Evolutionary conservation across 2,329 filamentous ascomycete genomes (phyloP), one percentile per base, ranked within the genome.

Genomic region (Cercospora canescens): DNA sequence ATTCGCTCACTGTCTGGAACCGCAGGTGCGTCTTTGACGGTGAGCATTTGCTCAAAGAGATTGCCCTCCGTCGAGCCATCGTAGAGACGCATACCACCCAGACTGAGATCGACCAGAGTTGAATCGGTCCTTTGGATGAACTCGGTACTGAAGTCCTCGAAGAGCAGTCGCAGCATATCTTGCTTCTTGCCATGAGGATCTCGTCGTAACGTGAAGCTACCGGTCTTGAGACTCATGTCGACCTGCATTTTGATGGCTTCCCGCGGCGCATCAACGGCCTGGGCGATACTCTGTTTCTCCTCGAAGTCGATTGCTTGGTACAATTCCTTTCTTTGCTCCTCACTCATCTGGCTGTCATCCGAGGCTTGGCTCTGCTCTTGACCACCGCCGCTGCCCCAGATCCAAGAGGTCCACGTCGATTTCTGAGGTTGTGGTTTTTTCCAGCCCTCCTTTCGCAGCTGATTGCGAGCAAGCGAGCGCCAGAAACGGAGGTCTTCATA

Each of bases 281-380:
- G 93, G 0, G 93, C 86, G 41, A 99, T 85, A 1, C 91, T 92
- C 67, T 94, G 89, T 82, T 97, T 98, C 79, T 99, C 95, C 69
- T 99, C 92, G 89, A 94, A 99, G 74, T 98, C 95, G 73, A 99
- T 99, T 58, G 93, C 96, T 72, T 96, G 91, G 78, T 98, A 99
- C 9, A 99, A 86, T 79, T 99, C 94, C 77, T 98, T 93, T 48
- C 94, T 90, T 77, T 99, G 94, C 78, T 98, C 90, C 68, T 99
- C 95, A 0, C 92, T 96, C 85, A 99, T 96, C 66, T 93, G 88
- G 0, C 89, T 92, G 68, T 94, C 91, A 71, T 96, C 91, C 4
- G 89, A 85, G 52, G 91, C 84, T 45, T 91, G 86, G 59, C 89
- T 84, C 59, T 86, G 79, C 0, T 89, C 65, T 79, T 80, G 60